Base-by-base conservation (phyloP, 805 yeast genomes). In the Zygosaccharomyces gambellarensis region DNA sequence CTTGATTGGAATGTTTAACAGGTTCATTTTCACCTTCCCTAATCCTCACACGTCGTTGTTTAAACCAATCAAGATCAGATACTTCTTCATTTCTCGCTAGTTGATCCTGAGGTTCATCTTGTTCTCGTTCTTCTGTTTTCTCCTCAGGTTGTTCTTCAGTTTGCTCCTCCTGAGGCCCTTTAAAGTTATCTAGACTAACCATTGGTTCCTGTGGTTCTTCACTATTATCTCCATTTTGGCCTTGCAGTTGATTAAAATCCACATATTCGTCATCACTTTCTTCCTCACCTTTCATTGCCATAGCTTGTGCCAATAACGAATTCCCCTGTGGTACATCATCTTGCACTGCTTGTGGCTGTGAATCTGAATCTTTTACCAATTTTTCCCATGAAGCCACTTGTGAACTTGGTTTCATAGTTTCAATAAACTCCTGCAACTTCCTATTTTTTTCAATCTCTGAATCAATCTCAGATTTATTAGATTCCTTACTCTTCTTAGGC, bases 11-110 rank as follows among this genome's bases (percentile, higher is more conserved):
- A 45, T 32, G 52, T 39, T 54, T 63, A 39, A 58, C 56, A 36
- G 56, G 49, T 32, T 48, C 60, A 44, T 49, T 69, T 34, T 67
- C 72, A 43, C 67, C 67, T 36, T 82, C 88, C 54, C 71, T 77
- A 50, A 90, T 87, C 63, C 94, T 79, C 21, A 76, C 79, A 67
- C 94, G 78, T 65, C 87, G 81, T 57, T 77, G 78, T 60, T 82
- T 81, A 52, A 90, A 76, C 98, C 98, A 90, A 49, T 90, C 96
- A 46, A 87, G 68, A 70, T 90, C 96, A 11, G 90, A 77, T 11
- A 86, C 75, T 11, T 59, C 69, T 49, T 76, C 80, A 57, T 80
- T 79, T 31, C 69, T 69, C 5, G 79, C 81, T 3, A 69, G 46
- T 1, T 56, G 57, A 2, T 53, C 57, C 8, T 51, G 62, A 10